These are phyloP conservation scores for Saxophila tyrrhenica DNA, from an alignment of 495 filamentous ascomycete genomes.

Conservation along the genomic window DNA sequence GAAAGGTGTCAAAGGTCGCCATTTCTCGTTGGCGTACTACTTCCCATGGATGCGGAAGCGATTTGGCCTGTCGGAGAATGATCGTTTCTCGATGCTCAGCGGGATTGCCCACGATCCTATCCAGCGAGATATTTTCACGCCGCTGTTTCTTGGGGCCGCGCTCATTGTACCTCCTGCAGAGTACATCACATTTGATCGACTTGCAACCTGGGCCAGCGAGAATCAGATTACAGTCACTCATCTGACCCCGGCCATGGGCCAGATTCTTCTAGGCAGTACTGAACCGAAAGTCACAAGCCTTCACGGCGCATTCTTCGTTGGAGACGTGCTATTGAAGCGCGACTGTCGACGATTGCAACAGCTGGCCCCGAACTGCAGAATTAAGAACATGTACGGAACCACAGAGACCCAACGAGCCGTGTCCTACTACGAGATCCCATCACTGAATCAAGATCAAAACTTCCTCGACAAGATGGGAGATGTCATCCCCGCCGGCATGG, in stretches of 20 bases:
- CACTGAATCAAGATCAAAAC: slow-evolving; percentile 50
- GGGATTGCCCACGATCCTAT: slow-evolving; percentile 85
- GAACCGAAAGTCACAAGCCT: slow-evolving; percentile 41
- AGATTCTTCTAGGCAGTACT: slow-evolving; percentile 75
- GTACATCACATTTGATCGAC: slow-evolving; percentile 75
- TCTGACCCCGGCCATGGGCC: slow-evolving; percentile 91
- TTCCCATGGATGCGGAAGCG: slow-evolving; percentile 84
- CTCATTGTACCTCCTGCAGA: slow-evolving; percentile 72
- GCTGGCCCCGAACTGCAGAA: slow-evolving; percentile 66
- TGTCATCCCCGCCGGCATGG: slow-evolving; percentile 73
- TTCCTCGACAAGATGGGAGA: slow-evolving; percentile 64
- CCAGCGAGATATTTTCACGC: slow-evolving; percentile 88
- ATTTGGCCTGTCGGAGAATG: slow-evolving; percentile 62
- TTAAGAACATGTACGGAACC: slow-evolving; percentile 87
- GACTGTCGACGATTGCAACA: slow-evolving; percentile 71
- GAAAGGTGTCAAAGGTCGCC: slow-evolving; percentile 80
- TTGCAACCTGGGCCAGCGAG: slow-evolving; percentile 85
- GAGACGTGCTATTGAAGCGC: slow-evolving; percentile 77
- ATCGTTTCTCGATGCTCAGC: slow-evolving; percentile 73
- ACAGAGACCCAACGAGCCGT: slow-evolving; percentile 86
- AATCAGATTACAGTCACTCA: slow-evolving; percentile 75
- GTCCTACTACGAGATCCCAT: slow-evolving; percentile 75
- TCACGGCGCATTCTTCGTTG: slow-evolving; percentile 82
- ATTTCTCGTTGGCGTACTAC: slow-evolving; percentile 80
- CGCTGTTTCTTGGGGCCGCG: slow-evolving; percentile 75